These are phyloP conservation scores for Guadua angustifolia DNA, from an alignment of 176 grass and related monocot genomes.

Conservation along the genomic window DNA sequence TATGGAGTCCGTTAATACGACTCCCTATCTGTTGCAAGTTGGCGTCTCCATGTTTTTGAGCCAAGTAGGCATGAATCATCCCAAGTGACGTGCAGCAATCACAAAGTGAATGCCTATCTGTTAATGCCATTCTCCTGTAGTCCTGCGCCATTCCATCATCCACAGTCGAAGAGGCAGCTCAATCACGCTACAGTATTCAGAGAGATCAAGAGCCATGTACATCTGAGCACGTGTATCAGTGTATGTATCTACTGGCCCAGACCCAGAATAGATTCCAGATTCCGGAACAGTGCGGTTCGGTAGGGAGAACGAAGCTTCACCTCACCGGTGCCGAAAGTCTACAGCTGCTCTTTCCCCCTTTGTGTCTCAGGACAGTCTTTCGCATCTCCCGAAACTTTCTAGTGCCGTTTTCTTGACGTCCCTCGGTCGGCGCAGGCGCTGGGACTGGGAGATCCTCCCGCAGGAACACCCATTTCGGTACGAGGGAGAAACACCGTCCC, in stretches of 20 bases:
- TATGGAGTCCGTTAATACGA: background rate
- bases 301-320: slow-evolving; percentile 37
- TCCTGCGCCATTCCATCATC: background rate
- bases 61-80: background rate
- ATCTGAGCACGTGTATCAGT: background rate
- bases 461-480: too few relatives aligned
- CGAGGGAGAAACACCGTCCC: too few relatives aligned
- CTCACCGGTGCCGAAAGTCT: slow-evolving; percentile 44
- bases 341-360: slow-evolving; percentile 1
- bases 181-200: background rate
- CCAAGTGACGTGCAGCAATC: background rate
- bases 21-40: background rate
- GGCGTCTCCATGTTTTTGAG: background rate
- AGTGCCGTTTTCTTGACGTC: background rate
- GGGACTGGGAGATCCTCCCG: background rate
- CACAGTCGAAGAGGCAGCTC: background rate
- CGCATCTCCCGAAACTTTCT: background rate
- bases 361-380: background rate
- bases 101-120: background rate
- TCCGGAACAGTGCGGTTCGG: slow-evolving; percentile 8
- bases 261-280: background rate
- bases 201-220: background rate
- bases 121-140: background rate
- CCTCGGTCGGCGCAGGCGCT: background rate
- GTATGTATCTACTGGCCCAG: background rate